These are phyloP conservation scores for Cercospora nicotianae DNA, from an alignment of 2,329 filamentous ascomycete genomes.

Conservation along the genomic window DNA sequence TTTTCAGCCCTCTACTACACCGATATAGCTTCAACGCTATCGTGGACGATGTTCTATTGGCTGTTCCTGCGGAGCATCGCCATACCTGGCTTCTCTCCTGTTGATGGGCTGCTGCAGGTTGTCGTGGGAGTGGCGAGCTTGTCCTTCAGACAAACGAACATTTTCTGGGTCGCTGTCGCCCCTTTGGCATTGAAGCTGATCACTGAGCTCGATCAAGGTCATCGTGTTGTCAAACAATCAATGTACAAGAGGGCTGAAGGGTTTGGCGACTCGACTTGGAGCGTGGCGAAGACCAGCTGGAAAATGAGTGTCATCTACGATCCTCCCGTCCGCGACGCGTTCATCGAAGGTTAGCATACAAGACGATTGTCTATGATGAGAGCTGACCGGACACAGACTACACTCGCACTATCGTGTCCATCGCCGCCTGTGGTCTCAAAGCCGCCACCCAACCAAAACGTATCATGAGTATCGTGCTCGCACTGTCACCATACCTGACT, in stretches of 20 bases:
- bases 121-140: slow-evolving; percentile 65
- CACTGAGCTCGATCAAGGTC: slow-evolving; percentile 55
- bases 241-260: slow-evolving; percentile 35
- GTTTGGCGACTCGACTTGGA: slow-evolving; percentile 35
- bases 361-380: no score
- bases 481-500: slow-evolving; percentile 53
- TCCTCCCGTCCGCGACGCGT: slow-evolving; percentile 51
- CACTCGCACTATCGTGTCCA: slow-evolving; percentile 56
- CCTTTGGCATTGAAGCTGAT: slow-evolving; percentile 56
- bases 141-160: slow-evolving; percentile 87
- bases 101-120: slow-evolving; percentile 38
- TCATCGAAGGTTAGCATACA: slow-evolving; percentile 47
- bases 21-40: slow-evolving; percentile 77
- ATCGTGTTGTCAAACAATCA: slow-evolving; percentile 45
- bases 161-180: slow-evolving; percentile 88
- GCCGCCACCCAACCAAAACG: slow-evolving; percentile 39
- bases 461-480: slow-evolving; percentile 23
- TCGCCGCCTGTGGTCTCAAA: slow-evolving; percentile 58
- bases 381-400: slow-evolving; percentile 28
- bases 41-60: slow-evolving; percentile 70
- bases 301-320: slow-evolving; percentile 51
- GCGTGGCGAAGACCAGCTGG: slow-evolving; percentile 40
- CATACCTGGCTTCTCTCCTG: slow-evolving; percentile 25
- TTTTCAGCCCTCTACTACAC: slow-evolving; percentile 96
- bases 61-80: slow-evolving; percentile 44